phyloP scores from a whole-genome alignment of 1,284 basidiomycete species.

The Agroathelia rolfsii region DNA sequence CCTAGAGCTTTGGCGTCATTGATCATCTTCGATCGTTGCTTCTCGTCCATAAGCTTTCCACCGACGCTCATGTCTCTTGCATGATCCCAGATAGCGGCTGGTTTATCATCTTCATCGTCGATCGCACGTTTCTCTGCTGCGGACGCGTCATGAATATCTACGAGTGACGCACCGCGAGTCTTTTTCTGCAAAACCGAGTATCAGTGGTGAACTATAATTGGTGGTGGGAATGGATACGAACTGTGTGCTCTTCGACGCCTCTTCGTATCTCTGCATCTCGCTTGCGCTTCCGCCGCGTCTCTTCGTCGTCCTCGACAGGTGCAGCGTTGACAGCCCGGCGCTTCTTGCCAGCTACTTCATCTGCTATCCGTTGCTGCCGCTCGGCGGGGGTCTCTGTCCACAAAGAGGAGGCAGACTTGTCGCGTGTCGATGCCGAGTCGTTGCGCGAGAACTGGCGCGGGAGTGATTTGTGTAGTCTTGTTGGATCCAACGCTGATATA shows the following conservation, averaged over 20 bases:
- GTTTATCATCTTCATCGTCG: slow-evolving; percentile 38
- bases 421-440: slow-evolving; percentile 33
- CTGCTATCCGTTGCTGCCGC: slow-evolving; percentile 71
- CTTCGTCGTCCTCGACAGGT: slow-evolving; percentile 22
- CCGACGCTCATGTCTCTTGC: slow-evolving; percentile 77
- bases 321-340: slow-evolving; percentile 53
- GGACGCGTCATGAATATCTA: slow-evolving; percentile 49
- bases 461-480: slow-evolving; percentile 52
- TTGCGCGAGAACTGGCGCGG: slow-evolving; percentile 74
- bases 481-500: slow-evolving; percentile 52
- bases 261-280: slow-evolving; percentile 59
- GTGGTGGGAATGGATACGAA: slow-evolving; percentile 26
- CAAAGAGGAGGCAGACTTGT: slow-evolving; percentile 46
- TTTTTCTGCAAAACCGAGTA: slow-evolving; percentile 37
- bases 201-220: slow-evolving; percentile 2
- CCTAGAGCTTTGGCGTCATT: slow-evolving; percentile 70
- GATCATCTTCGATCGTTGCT: slow-evolving; percentile 66
- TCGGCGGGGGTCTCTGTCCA: slow-evolving; percentile 95
- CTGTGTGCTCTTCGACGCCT: slow-evolving; percentile 75
- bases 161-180: slow-evolving; percentile 55
- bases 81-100: slow-evolving; percentile 79
- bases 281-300: slow-evolving; percentile 39
- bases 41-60: slow-evolving; percentile 79
- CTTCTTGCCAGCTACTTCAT: slow-evolving; percentile 81
- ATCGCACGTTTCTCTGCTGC: slow-evolving; percentile 25